phyloP scores from a whole-genome alignment of 2,329 filamentous ascomycete genomes.

The Fusarium sp. region DNA sequence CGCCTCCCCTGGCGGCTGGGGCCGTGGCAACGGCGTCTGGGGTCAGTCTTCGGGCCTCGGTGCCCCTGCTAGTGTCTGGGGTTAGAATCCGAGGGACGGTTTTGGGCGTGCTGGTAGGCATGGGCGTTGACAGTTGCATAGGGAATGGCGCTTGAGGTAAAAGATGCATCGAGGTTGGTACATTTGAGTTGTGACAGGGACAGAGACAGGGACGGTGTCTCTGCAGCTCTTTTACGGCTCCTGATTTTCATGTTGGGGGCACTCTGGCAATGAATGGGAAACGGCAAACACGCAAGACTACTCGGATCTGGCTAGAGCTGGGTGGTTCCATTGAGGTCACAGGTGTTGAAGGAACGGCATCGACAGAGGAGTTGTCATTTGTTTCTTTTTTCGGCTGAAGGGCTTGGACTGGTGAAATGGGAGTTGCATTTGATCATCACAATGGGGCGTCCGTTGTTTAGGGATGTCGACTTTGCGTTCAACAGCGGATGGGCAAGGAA shows the following conservation, averaged over 20 bases:
- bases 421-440: slow-evolving; percentile 45
- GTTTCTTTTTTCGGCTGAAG: slow-evolving; percentile 39
- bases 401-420: slow-evolving; percentile 36
- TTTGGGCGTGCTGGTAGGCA: slow-evolving; percentile 9
- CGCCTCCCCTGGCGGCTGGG: slow-evolving; percentile 89
- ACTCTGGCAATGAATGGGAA: slow-evolving; percentile 10
- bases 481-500: slow-evolving; percentile 27
- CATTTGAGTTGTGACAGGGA: slow-evolving; percentile 24
- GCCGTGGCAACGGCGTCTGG: slow-evolving; percentile 85
- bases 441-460: slow-evolving; percentile 38
- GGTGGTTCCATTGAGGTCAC: slow-evolving; percentile 34
- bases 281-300: slow-evolving; percentile 25
- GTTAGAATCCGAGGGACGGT: slow-evolving; percentile 60
- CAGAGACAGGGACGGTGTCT: neutral
- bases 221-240: slow-evolving; percentile 19
- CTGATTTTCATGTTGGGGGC: slow-evolving; percentile 11
- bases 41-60: slow-evolving; percentile 84
- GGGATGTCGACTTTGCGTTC: slow-evolving; percentile 40
- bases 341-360: slow-evolving; percentile 41
- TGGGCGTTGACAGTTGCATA: slow-evolving; percentile 41
- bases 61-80: slow-evolving; percentile 94
- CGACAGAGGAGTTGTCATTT: slow-evolving; percentile 43
- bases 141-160: slow-evolving; percentile 43
- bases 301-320: slow-evolving; percentile 35
- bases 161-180: slow-evolving; percentile 38